Evolutionary conservation across 2,329 filamentous ascomycete species (phyloP).

Genomic region (Neopestalotiopsis rosae): DNA sequence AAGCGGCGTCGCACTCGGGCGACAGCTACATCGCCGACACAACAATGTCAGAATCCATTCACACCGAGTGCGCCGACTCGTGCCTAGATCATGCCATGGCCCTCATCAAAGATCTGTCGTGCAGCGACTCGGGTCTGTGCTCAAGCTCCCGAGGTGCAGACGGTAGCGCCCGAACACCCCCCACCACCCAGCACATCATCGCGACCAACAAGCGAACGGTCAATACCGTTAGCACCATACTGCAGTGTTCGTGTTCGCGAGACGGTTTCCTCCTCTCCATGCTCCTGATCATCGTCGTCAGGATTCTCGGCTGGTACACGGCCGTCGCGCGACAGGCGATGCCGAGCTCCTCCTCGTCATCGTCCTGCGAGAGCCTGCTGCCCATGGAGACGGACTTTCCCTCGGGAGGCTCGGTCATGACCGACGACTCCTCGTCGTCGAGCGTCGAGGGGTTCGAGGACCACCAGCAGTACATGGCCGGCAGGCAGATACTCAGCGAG

Average conservation of each 20-base stretch:
- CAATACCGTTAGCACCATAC: constrained; percentile 28
- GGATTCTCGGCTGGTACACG: background rate
- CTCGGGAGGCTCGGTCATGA: background rate
- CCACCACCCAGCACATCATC: background rate
- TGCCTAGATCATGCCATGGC: background rate
- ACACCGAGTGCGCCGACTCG: background rate
- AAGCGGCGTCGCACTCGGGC: background rate
- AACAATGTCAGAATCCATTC: background rate
- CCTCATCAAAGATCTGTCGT: constrained; percentile 2
- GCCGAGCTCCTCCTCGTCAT: background rate
- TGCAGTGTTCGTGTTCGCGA: background rate
- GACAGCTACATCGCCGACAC: background rate
- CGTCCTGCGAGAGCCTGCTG: background rate
- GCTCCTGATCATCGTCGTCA: background rate
- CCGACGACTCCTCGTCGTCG: background rate
- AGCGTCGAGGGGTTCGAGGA: background rate
- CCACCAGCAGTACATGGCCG: background rate
- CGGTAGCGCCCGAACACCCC: background rate
- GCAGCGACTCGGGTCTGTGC: background rate
- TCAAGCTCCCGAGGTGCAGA: background rate
- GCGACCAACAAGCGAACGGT: constrained; percentile 22
- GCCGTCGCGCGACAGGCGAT: background rate
- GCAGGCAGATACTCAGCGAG: background rate
- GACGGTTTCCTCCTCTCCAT: background rate
- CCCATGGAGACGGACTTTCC: background rate